Evolutionary conservation across 2,329 filamentous ascomycete species (phyloP).

Genomic region (Cercospora sp.): DNA sequence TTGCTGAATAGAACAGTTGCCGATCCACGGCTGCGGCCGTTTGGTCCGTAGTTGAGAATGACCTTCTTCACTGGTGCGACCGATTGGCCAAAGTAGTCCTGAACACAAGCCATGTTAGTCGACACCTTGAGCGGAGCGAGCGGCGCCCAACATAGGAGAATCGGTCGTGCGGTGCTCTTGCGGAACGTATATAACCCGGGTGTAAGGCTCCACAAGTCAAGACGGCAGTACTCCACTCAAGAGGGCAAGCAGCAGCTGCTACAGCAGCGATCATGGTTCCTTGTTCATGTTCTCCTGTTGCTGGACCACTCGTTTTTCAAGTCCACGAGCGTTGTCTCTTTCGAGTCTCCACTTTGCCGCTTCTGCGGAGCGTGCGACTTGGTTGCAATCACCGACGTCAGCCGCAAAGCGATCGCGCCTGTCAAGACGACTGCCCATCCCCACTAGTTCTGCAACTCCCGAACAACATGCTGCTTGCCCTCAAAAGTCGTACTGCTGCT

Average conservation of each 20-base stretch:
- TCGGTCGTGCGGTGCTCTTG: background rate
- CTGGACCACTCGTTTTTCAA: background rate
- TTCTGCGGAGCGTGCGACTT: background rate
- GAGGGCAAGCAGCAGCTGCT: conserved; percentile 27
- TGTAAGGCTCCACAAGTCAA: conserved; percentile 1
- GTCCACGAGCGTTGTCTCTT: background rate
- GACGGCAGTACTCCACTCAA: conserved; percentile 14
- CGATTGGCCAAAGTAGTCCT: conserved; percentile 94
- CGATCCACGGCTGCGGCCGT: conserved; percentile 86
- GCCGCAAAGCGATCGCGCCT: background rate
- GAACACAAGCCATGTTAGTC: conserved; percentile 64
- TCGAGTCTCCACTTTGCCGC: background rate
- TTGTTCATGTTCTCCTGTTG: background rate
- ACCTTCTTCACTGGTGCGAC: conserved; percentile 90
- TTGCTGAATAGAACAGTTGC: conserved; percentile 86
- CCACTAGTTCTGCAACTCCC: background rate
- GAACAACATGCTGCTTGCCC: conserved; percentile 25
- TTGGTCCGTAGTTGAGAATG: conserved; percentile 88
- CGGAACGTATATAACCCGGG: background rate
- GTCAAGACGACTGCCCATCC: background rate
- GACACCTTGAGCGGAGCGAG: conserved; percentile 31
- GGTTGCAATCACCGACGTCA: background rate
- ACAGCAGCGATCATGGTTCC: background rate
- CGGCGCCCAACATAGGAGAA: conserved; percentile 5
- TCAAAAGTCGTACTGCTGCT: conserved; percentile 20